Base-by-base conservation (phyloP, 2,329 filamentous ascomycete species). In the Trichoderma breve region DNA sequence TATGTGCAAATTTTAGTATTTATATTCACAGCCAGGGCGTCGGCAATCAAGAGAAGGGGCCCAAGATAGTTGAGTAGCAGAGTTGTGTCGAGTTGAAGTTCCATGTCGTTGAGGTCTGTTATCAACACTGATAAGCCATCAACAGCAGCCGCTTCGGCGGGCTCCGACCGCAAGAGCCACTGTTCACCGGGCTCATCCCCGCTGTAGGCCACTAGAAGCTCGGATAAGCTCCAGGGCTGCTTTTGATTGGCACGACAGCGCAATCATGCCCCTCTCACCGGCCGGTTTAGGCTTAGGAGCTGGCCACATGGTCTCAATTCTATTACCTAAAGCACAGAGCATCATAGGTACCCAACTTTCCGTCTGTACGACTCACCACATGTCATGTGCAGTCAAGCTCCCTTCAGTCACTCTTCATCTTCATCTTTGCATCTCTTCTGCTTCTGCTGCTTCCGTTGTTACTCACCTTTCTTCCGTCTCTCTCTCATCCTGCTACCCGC, bases 321-420 rank as follows among this genome's bases (percentile, higher is more conserved):
- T 7, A 67, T 67, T 67, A 67, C 64, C 64, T 67, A 67, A 67
- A 30, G 64, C 55, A 60, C 24, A 26, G 55, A 26, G 65, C 24
- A 68, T 26, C 26, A 21, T 53, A 30, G 66, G 36, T 60, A 58
- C 66, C 66, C 66, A 69, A 69, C 58, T 34, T 6, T 21, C 28
- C 24, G 8, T 58, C n/a, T 32, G 55, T 58, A 58, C 28, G 18
- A 34, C 28, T 28, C 57, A 30, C 15, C 30, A 60, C n/a, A 53
- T 21, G n/a, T 53, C n/a, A 53, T 21, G n/a, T 53, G 47, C 21
- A 12, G 47, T 53, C 11, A 5, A 53, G 47, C 47, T 53, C n/a
- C 47, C 47, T 53, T 53, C 47, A 24, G 47, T 53, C 47, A 53
- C 47, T 24, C 64, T 21, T 39, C 32, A 11, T 28, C 21, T 39